Evolutionary conservation across 768 basidiomycete species (phyloP).

Genomic region (Pluteus cervinus): DNA sequence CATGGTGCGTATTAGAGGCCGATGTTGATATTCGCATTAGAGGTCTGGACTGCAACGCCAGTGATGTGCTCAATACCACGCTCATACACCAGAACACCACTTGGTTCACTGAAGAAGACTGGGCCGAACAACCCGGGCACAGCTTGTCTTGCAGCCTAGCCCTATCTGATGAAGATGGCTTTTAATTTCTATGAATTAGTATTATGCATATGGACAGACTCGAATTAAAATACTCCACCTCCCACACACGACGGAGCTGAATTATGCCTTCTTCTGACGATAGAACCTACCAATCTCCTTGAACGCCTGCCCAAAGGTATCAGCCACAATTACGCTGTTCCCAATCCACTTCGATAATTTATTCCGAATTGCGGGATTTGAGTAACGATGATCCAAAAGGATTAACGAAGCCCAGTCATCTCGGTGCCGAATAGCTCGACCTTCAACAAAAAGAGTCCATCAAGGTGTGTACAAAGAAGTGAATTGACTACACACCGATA

Average conservation of each 20-base stretch:
- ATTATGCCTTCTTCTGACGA: slow-evolving; percentile 36
- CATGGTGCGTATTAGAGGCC: too few relatives aligned
- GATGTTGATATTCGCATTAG: too few relatives aligned
- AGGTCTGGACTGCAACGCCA: too few relatives aligned
- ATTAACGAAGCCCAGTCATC: slow-evolving; percentile 90
- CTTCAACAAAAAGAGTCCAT: slow-evolving; percentile 29
- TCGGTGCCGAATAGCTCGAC: slow-evolving; percentile 88
- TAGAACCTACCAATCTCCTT: slow-evolving; percentile 67
- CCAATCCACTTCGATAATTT: slow-evolving; percentile 95
- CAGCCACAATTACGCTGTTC: slow-evolving; percentile 45
- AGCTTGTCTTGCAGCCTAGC: too few relatives aligned
- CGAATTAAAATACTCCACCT: too few relatives aligned
- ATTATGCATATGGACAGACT: too few relatives aligned
- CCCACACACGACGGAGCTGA: neutral
- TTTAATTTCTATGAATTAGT: too few relatives aligned
- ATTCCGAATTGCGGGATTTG: slow-evolving; percentile 52
- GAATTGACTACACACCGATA: slow-evolving; percentile 57
- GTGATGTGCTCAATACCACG: too few relatives aligned
- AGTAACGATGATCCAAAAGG: slow-evolving; percentile 82
- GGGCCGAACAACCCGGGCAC: too few relatives aligned
- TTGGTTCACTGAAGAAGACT: too few relatives aligned
- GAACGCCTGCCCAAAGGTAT: slow-evolving; percentile 68
- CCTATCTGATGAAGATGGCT: too few relatives aligned
- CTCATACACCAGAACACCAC: too few relatives aligned
- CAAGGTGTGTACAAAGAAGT: neutral